Conservation (phyloP, 2,329 filamentous ascomycete genomes). For the Nemania abortiva region DNA sequence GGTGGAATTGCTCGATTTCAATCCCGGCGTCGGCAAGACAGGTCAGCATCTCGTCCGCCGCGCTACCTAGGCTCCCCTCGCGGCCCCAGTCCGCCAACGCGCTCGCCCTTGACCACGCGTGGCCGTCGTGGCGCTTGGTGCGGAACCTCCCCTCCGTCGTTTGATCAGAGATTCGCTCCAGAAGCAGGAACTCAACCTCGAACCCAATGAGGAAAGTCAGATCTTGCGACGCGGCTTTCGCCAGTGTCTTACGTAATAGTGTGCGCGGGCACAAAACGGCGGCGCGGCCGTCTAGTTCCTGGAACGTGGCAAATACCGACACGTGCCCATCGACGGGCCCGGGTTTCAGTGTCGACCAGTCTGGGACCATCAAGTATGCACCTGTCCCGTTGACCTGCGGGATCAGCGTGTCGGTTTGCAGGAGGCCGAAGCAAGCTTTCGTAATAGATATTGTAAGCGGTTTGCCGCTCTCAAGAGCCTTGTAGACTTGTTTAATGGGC, state of each 20-base stretch:
- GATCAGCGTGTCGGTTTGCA: constrained; percentile 74
- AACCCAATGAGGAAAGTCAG: constrained; percentile 78
- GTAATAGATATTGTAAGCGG: constrained; percentile 69
- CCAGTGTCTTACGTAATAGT: constrained; percentile 67
- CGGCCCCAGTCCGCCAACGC: constrained; percentile 68
- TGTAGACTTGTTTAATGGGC: constrained; percentile 69
- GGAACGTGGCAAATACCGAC: constrained; percentile 76
- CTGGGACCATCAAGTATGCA: constrained; percentile 74
- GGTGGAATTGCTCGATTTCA: constrained; percentile 77
- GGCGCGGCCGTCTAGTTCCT: constrained; percentile 63
- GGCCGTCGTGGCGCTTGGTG: constrained; percentile 67
- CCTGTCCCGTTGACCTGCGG: constrained; percentile 68
- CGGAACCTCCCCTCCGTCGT: constrained; percentile 57
- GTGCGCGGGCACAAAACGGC: constrained; percentile 73
- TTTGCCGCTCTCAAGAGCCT: constrained; percentile 60
- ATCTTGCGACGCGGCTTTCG: constrained; percentile 62
- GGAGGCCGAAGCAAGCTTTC: constrained; percentile 71
- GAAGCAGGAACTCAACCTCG: constrained; percentile 60
- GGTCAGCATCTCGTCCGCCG: constrained; percentile 74
- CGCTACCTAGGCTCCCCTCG: constrained; percentile 58
- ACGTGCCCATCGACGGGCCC: constrained; percentile 72
- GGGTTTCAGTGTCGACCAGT: constrained; percentile 70
- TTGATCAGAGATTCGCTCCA: constrained; percentile 51
- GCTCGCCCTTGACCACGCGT: constrained; percentile 77
- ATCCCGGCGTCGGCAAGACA: constrained; percentile 72